Evolutionary conservation across 2,329 filamentous ascomycete species (phyloP).

Genomic region (Zarea fungicola): DNA sequence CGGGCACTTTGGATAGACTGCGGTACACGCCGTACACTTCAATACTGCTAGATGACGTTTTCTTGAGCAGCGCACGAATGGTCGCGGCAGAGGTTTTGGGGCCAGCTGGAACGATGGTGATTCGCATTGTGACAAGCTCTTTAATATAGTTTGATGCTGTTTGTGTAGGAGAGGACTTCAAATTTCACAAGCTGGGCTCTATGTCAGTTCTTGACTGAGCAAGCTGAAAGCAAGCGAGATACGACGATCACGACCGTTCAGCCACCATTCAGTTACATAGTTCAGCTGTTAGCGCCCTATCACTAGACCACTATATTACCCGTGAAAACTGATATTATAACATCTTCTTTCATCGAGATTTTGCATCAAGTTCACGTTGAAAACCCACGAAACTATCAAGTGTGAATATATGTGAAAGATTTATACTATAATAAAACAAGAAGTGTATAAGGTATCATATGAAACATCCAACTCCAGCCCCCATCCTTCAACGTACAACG

Average conservation of each 20-base stretch:
- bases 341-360: background rate
- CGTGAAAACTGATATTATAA: background rate
- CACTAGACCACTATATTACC: background rate
- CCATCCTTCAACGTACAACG: too few species aligned
- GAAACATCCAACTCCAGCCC: background rate
- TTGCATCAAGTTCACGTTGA: background rate
- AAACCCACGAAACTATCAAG: background rate
- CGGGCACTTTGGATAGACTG: constrained; percentile 19
- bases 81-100: constrained; percentile 21
- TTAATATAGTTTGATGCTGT: background rate
- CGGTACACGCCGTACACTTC: constrained; percentile 20
- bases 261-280: background rate
- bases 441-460: constrained; percentile 1
- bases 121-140: constrained; percentile 16
- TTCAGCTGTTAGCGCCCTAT: constrained; percentile 3
- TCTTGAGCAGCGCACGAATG: constrained; percentile 21
- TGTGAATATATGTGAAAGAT: too few species aligned
- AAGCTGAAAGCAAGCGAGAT: background rate
- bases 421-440: background rate
- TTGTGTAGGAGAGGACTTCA: background rate
- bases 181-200: background rate
- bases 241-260: background rate
- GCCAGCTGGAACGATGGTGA: constrained; percentile 23
- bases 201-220: too few species aligned
- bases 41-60: constrained; percentile 12